phyloP scores from a whole-genome alignment of 2,329 filamentous ascomycete genomes.

The Fusarium euwallaceae region DNA sequence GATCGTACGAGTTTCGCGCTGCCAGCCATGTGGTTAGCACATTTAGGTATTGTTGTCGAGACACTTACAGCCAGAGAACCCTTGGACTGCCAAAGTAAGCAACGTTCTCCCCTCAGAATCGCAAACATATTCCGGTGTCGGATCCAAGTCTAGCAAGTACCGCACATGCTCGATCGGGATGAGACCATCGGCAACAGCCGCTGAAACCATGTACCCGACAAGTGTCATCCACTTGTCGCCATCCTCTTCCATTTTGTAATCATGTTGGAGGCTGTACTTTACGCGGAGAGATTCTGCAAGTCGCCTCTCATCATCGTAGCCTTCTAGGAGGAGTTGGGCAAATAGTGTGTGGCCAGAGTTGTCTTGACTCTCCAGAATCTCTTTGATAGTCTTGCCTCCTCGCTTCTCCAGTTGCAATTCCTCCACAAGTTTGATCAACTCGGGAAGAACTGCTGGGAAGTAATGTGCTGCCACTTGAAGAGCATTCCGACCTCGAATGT shows the following conservation, averaged over 20 bases:
- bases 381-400: background rate
- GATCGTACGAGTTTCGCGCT: background rate
- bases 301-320: background rate
- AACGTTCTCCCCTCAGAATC: background rate
- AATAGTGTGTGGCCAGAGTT: background rate
- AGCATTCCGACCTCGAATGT: background rate
- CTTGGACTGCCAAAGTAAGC: background rate
- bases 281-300: background rate
- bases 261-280: background rate
- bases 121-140: background rate
- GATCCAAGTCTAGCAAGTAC: background rate
- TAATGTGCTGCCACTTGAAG: background rate
- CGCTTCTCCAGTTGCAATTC: background rate
- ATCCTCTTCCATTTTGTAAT: background rate
- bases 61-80: background rate
- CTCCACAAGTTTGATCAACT: background rate
- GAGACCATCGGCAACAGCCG: background rate
- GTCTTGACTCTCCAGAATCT: background rate
- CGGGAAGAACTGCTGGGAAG: background rate
- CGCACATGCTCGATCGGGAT: background rate
- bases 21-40: background rate
- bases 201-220: background rate
- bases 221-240: background rate
- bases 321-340: background rate
- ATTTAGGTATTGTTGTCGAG: accelerated